Evolutionary conservation across 2,329 filamentous ascomycete genomes (phyloP).

Genomic region (Fusarium solani-melongenae): DNA sequence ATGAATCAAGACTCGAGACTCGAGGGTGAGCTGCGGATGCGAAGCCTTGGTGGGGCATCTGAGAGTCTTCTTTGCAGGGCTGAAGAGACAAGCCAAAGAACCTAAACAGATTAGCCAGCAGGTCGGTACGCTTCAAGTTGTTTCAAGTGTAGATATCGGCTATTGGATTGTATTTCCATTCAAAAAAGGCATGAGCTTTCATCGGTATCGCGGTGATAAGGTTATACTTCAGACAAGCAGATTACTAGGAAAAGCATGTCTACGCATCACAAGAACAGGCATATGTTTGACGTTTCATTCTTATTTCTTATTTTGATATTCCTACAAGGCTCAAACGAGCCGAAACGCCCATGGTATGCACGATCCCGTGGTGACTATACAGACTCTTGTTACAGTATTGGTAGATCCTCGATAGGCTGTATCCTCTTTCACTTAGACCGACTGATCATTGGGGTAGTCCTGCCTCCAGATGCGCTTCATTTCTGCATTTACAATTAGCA

Average conservation of each 20-base stretch:
- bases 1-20: slow-evolving; percentile 37
- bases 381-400: slow-evolving; percentile 44
- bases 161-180: not conserved
- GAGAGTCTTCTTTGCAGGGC: slow-evolving; percentile 24
- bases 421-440: slow-evolving; percentile 41
- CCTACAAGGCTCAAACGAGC: slow-evolving; percentile 46
- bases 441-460: slow-evolving; percentile 50
- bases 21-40: slow-evolving; percentile 24
- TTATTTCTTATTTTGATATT: slow-evolving; percentile 36
- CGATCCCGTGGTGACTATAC: slow-evolving; percentile 46
- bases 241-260: not conserved
- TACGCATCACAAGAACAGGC: not conserved
- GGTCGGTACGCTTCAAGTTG: not conserved
- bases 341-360: slow-evolving; percentile 51
- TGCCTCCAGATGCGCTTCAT: slow-evolving; percentile 59
- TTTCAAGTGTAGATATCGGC: not conserved
- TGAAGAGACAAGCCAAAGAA: not conserved
- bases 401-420: slow-evolving; percentile 33
- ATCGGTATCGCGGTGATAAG: too few relatives aligned
- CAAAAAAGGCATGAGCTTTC: not conserved
- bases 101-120: not conserved
- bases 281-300: slow-evolving; percentile 4
- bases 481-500: slow-evolving; percentile 48
- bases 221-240: too few relatives aligned
- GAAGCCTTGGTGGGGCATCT: slow-evolving; percentile 33